A percentile compares a stretch with the other conserved stretches of the same genome.
Conservation (phyloP, 179 eudicot species). For the Spinacia oleracea region DNA sequence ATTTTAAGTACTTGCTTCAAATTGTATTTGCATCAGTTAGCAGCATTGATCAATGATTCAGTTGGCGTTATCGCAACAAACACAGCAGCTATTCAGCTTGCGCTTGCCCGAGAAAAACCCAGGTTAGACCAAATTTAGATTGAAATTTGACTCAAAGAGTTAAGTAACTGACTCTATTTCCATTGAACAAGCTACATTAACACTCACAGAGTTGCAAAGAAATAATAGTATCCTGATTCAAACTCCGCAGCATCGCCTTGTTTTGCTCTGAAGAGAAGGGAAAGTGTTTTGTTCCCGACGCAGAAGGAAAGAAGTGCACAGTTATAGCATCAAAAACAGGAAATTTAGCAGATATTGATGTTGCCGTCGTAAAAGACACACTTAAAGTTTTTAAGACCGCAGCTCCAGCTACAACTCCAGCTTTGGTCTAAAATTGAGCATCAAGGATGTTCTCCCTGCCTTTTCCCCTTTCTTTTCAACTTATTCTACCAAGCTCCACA, state of each 20-base stretch:
- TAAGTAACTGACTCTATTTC: not conserved
- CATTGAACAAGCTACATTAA: not conserved
- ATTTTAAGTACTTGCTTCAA: not conserved
- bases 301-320: conserved; percentile 62
- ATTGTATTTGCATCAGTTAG: conserved; percentile 50
- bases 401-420: conserved; percentile 24
- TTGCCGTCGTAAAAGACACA: conserved; percentile 57
- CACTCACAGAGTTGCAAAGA: not conserved
- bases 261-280: conserved; percentile 75
- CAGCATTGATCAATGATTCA: conserved; percentile 86
- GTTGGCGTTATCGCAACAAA: conserved; percentile 83
- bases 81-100: conserved; percentile 86
- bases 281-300: conserved; percentile 53
- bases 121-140: conserved; percentile 37
- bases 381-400: conserved; percentile 40
- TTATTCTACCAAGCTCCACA: not conserved
- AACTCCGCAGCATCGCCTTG: conserved; percentile 64
- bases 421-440: conserved; percentile 28
- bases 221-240: not conserved
- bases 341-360: conserved; percentile 60
- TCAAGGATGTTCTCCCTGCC: not conserved
- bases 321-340: conserved; percentile 71
- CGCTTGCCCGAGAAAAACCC: conserved; percentile 71
- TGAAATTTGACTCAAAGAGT: not conserved
- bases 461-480: not conserved